phyloP scores from a whole-genome alignment of 2,329 filamentous ascomycete species.

The Trichoderma gracile region DNA sequence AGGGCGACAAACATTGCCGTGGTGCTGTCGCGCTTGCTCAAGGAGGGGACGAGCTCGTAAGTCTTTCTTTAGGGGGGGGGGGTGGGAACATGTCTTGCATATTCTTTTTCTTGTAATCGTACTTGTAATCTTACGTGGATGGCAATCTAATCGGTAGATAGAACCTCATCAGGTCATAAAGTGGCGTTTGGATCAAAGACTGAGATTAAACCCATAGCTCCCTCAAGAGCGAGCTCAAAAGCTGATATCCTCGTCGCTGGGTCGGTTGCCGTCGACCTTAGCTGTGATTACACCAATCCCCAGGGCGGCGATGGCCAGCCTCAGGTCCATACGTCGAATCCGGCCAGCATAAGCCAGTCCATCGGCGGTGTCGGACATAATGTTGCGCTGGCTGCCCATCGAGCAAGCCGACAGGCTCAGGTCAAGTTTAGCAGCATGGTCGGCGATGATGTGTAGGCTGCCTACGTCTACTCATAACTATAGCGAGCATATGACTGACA shows the following conservation, averaged over 20 bases:
- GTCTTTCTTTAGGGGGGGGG: constrained; percentile 32
- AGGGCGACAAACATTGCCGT: constrained; percentile 57
- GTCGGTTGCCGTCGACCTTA: constrained; percentile 84
- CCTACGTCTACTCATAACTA: neutral
- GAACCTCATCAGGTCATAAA: constrained; percentile 32
- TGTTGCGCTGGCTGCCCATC: constrained; percentile 79
- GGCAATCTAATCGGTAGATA: constrained; percentile 42
- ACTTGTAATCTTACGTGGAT: constrained; percentile 28
- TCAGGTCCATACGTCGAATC: constrained; percentile 79
- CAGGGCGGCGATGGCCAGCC: constrained; percentile 42
- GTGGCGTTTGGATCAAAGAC: constrained; percentile 25
- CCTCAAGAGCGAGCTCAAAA: constrained; percentile 30
- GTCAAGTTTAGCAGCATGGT: constrained; percentile 79
- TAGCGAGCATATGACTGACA: neutral
- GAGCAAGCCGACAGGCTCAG: constrained; percentile 57
- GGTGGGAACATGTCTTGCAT: constrained; percentile 12
- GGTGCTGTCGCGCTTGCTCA: constrained; percentile 51
- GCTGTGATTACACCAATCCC: constrained; percentile 67
- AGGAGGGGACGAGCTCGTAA: constrained; percentile 41
- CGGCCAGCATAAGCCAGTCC: constrained; percentile 74
- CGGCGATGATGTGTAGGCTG: constrained; percentile 69
- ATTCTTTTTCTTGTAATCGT: neutral
- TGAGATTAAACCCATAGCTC: constrained; percentile 26
- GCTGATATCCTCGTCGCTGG: constrained; percentile 82
- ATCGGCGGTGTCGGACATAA: constrained; percentile 92